phyloP scores from a whole-genome alignment of 225 moss, liverwort and hornwort species.

The Polytrichum commune region DNA sequence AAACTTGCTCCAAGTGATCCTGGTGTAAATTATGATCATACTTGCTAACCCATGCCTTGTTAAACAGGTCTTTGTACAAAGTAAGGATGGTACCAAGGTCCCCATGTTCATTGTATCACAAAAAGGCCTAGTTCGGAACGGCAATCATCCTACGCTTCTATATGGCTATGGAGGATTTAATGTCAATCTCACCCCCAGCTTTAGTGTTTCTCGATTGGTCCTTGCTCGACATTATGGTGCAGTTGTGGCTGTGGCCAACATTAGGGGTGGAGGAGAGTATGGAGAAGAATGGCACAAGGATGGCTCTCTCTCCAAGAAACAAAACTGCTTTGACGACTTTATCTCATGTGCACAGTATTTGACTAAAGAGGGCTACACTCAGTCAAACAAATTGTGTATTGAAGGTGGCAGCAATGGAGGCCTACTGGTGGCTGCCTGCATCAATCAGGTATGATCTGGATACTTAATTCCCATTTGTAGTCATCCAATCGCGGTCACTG shows the following conservation, averaged over 20 bases:
- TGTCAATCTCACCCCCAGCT: constrained; percentile 76
- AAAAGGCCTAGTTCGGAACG: constrained; percentile 57
- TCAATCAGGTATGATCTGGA: constrained; percentile 59
- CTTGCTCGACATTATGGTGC: constrained; percentile 75
- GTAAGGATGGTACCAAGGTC: constrained; percentile 74
- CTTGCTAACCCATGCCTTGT: background rate
- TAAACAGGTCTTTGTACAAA: constrained; percentile 59
- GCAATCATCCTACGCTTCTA: constrained; percentile 67
- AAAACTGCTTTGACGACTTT: constrained; percentile 94
- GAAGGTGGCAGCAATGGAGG: constrained; percentile 96
- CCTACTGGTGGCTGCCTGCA: constrained; percentile 83
- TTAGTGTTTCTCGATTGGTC: constrained; percentile 73
- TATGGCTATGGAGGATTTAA: constrained; percentile 95
- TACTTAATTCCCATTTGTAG: no score
- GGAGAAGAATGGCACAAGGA: constrained; percentile 97
- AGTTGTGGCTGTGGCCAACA: constrained; percentile 79
- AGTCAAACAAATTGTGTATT: constrained; percentile 78
- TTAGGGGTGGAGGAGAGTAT: constrained; percentile 90
- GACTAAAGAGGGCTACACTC: constrained; percentile 62
- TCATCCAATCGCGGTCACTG: no score
- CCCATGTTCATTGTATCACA: constrained; percentile 77
- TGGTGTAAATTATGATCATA: background rate
- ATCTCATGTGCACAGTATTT: constrained; percentile 74
- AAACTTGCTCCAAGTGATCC: no score
- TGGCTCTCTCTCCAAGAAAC: constrained; percentile 73